Conservation (phyloP, 345 rosid genomes). For the Syzygium grande region DNA sequence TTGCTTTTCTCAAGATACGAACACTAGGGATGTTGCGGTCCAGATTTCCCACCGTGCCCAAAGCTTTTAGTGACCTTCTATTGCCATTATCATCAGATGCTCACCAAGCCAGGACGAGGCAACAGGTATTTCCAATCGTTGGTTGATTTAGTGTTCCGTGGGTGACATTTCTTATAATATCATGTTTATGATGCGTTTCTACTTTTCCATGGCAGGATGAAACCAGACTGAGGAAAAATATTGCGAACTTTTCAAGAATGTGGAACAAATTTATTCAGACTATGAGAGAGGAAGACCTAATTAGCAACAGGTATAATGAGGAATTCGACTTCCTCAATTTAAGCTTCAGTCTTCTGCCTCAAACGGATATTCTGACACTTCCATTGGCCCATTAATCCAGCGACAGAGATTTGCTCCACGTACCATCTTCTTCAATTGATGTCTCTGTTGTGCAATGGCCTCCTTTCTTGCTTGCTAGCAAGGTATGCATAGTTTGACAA, state of each 20-base stretch:
- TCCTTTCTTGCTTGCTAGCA: constrained; percentile 95
- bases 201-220: constrained; percentile 45
- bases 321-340: constrained; percentile 8
- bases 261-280: constrained; percentile 83
- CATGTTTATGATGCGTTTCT: background rate
- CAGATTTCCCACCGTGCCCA: constrained; percentile 68
- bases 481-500: constrained; percentile 37
- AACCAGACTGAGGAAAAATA: constrained; percentile 28
- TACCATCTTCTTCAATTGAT: constrained; percentile 66
- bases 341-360: constrained; percentile 2
- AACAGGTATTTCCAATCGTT: constrained; percentile 24
- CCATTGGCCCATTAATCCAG: constrained; percentile 27
- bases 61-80: constrained; percentile 53
- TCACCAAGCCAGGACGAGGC: constrained; percentile 17
- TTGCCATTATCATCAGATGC: constrained; percentile 37
- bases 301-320: constrained; percentile 54
- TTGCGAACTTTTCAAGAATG: constrained; percentile 69
- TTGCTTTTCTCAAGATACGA: constrained; percentile 51
- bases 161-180: background rate
- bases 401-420: constrained; percentile 79
- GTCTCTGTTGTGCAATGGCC: constrained; percentile 91
- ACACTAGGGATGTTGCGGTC: constrained; percentile 96
- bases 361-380: constrained; percentile 3
- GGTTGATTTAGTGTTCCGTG: background rate
- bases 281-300: constrained; percentile 85